Base-by-base conservation (phyloP, 805 yeast genomes). In the Yamadazyma tumulicola region DNA sequence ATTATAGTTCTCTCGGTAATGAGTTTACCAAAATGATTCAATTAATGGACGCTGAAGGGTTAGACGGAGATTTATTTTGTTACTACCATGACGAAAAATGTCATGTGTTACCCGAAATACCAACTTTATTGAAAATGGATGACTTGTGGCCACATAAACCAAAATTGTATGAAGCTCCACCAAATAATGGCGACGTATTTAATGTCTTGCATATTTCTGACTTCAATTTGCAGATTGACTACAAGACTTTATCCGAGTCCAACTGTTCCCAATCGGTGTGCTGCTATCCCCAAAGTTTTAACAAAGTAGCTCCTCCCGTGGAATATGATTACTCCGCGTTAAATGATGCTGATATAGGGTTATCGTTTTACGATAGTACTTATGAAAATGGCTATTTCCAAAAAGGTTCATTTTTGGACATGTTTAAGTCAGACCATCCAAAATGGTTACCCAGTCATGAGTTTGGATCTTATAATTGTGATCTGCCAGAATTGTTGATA, bases 121-220 rank as follows among this genome's bases (percentile, higher is more conserved):
- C 43, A 9, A 51, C 69, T 41, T 67, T 75, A 38, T 41, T 43
- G 18, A 8, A 27, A 4, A 39, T 30, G 29, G 20, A 29, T 38
- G 46, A 35, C 22, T 61, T 55, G 48, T 64, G 68, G 69, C 70
- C 71, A 0, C 45, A 45, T 10, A 63, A 61, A 45, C 50, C 58
- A 19, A 40, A 29, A 6, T 22, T 45, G 25, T 49, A 57, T 40
- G 33, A 39, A 19, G 33, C 39, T 8, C 58, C 60, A 33, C 15
- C 37, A 22, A 8, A 57, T 49, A 48, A 19, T 19, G 43, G 45
- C 3, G 38, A 46, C 43, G 59, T 68, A 1, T 75, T 79, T 53
- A 75, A 78, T 40, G 86, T 79, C 2, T 59, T 81, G 40, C 89
- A 81, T 47, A 47, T 81, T 17, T 69, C 79, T 17, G 88, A 81